Evolutionary conservation across 2,329 filamentous ascomycete genomes (phyloP).

Genomic region (Penicillium sp.): DNA sequence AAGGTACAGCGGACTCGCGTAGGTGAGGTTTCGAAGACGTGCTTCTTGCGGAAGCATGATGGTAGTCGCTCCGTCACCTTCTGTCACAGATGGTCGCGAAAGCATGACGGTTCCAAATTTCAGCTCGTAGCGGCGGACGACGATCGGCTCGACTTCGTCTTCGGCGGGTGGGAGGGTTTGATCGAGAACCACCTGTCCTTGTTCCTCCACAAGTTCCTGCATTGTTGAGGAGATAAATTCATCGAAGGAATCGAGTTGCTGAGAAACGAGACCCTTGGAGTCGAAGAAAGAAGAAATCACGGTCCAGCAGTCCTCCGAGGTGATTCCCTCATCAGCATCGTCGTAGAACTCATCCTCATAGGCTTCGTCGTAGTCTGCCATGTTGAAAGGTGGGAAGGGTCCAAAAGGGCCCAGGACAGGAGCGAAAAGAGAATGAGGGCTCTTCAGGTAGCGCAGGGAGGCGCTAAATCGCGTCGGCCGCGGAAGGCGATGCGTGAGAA

Average conservation of each 20-base stretch:
- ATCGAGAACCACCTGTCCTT: slow-evolving; percentile 86
- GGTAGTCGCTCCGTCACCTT: slow-evolving; percentile 82
- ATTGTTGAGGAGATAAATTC: slow-evolving; percentile 93
- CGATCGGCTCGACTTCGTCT: slow-evolving; percentile 69
- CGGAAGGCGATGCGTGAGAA: slow-evolving; percentile 15
- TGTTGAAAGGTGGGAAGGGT: slow-evolving; percentile 28
- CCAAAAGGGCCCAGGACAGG: background rate
- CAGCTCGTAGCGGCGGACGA: slow-evolving; percentile 88
- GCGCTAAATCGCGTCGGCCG: slow-evolving; percentile 19
- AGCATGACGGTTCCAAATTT: slow-evolving; percentile 89
- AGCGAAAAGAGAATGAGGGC: background rate
- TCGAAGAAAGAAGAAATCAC: slow-evolving; percentile 98
- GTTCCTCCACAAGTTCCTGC: slow-evolving; percentile 89
- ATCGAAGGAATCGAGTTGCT: slow-evolving; percentile 97
- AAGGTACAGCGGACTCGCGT: slow-evolving; percentile 85
- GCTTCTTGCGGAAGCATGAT: slow-evolving; percentile 91
- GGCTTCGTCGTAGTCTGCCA: slow-evolving; percentile 57
- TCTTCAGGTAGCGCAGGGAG: slow-evolving; percentile 18
- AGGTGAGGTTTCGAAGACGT: slow-evolving; percentile 90
- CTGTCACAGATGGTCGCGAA: slow-evolving; percentile 83
- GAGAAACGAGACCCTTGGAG: slow-evolving; percentile 88
- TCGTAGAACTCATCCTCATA: slow-evolving; percentile 67
- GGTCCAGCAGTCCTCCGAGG: slow-evolving; percentile 96
- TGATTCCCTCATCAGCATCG: slow-evolving; percentile 69
- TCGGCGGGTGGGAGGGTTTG: slow-evolving; percentile 76